Base-by-base conservation (phyloP, 2,329 filamentous ascomycete genomes). In the Cercospora beticola region DNA sequence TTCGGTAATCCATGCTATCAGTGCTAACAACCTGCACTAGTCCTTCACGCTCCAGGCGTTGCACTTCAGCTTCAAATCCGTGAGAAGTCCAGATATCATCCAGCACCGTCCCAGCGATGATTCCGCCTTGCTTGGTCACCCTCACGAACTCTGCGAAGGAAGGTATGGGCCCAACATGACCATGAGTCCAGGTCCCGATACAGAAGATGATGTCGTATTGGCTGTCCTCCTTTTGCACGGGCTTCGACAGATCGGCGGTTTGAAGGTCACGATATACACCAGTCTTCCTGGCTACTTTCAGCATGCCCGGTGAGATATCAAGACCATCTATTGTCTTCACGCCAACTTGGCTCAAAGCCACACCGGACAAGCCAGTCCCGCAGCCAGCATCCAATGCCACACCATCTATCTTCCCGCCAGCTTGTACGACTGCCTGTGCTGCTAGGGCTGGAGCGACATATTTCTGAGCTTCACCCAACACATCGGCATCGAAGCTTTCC, bases 311-410 rank as follows among this genome's bases (percentile, higher is more conserved):
- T 66, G 82, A 84, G 8, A 86, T 77, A 69, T 87, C 86, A 21
- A 86, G 73, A 12, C 86, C 86, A 57, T 86, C 83, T 46, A 87
- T 81, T 16, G 79, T 77, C 49, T 79, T 79, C 3, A 81, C 81
- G 3, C 83, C 82, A 36, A 79, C 74, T 40, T 80, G 76, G 26
- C 80, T 78, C 2, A 87, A 80, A 28, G 81, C 81, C 23, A 80
- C 73, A 2, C 84, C 85, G 14, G 86, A 84, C 7, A 86, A 81
- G 18, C 62, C 62, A 0, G 85, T 87, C 4, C 86, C 86, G 67
- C 85, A 87, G n/a, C 86, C 86, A 23, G 85, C 85, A 68, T 87
- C 86, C 0, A 86, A 80, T 65, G 87, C 82, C 2, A 71, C 64
- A 6, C 76, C 74, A 18, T 75, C 71, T 21, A 76, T 21, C 9